Conservation (phyloP, 805 yeast genomes). For the Starmera dryadoides region DNA sequence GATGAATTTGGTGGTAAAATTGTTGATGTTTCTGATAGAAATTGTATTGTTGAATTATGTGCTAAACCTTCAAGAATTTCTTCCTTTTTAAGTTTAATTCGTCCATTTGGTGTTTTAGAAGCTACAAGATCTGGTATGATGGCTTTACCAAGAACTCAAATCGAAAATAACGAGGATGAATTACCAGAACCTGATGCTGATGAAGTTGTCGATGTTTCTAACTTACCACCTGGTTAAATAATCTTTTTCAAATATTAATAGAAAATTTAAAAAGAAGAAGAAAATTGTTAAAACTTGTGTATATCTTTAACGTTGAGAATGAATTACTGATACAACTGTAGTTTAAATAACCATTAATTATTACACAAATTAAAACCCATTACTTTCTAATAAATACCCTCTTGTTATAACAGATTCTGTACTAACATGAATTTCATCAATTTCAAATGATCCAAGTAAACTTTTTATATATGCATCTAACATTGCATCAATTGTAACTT, state of each 20-base stretch:
- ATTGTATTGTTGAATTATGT: conserved; percentile 87
- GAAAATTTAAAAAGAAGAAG: too few relatives aligned
- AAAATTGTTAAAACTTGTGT: too few relatives aligned
- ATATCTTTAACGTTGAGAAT: too few relatives aligned
- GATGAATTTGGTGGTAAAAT: conserved; percentile 88
- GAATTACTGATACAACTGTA: neutral
- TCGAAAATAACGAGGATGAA: conserved; percentile 44
- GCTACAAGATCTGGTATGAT: conserved; percentile 98
- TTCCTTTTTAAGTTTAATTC: conserved; percentile 79
- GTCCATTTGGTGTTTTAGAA: conserved; percentile 95
- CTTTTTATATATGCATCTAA: conserved; percentile 27
- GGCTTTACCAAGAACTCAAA: conserved; percentile 95
- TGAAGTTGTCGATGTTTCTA: conserved; percentile 78
- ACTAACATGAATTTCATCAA: conserved; percentile 19
- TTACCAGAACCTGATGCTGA: conserved; percentile 45
- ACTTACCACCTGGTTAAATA: conserved; percentile 90
- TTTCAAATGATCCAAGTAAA: conserved; percentile 26
- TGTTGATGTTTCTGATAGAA: conserved; percentile 87
- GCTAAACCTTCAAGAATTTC: conserved; percentile 91
- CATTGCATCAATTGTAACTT: conserved; percentile 26
- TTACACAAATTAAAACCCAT: neutral
- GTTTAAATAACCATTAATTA: neutral
- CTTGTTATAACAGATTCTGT: conserved; percentile 20
- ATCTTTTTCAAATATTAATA: neutral
- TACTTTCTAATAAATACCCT: neutral